Conservation (phyloP, 2,329 filamentous ascomycete genomes). For the Arthrobotrys pseudoclavata region DNA sequence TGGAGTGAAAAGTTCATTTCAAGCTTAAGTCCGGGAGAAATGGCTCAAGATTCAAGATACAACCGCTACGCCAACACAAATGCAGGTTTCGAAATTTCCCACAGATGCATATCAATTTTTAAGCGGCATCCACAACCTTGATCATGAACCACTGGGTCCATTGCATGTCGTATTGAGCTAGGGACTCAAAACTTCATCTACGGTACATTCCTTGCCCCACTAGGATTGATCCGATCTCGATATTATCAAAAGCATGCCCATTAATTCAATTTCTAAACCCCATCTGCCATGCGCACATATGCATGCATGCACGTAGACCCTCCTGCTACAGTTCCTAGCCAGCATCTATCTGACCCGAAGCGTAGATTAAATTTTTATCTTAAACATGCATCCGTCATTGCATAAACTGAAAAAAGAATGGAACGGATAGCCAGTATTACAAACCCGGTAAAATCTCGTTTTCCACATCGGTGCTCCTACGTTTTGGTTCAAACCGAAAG, state of each 20-base stretch:
- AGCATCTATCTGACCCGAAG: not conserved
- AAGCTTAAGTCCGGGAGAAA: no score
- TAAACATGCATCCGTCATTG: slow-evolving; percentile 1
- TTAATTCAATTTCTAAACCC: not conserved
- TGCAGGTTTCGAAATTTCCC: no score
- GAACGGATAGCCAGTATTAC: not conserved
- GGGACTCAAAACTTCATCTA: no score
- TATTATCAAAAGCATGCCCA: not conserved
- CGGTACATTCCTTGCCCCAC: not conserved
- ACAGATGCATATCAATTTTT: not conserved
- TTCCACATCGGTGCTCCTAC: not conserved
- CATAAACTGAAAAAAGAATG: not conserved
- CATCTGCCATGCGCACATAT: not conserved
- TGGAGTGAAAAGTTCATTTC: no score
- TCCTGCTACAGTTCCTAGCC: not conserved
- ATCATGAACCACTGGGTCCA: no score
- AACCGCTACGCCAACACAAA: not conserved
- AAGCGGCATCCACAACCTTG: not conserved
- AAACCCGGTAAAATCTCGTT: not conserved
- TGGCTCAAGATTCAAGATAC: not conserved
- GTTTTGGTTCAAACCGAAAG: not conserved
- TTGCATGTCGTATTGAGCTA: no score
- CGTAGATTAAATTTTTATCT: slow-evolving; percentile 2
- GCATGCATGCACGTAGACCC: not conserved
- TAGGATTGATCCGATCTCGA: not conserved